phyloP scores from a whole-genome alignment of 352 stramenopile genomes.

The Globisporangium mamillatum region DNA sequence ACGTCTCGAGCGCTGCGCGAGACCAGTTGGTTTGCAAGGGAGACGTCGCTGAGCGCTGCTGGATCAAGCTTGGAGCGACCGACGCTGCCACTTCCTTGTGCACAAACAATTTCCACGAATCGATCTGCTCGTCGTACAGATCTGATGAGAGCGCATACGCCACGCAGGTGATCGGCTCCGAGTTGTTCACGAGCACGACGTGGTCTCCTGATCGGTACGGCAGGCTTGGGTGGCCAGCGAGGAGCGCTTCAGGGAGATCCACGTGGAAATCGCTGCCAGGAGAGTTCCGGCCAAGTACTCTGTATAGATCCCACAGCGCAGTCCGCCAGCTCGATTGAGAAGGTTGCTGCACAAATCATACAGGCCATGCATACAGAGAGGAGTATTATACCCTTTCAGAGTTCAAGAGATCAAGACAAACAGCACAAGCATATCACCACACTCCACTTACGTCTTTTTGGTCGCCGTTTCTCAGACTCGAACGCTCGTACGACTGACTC shows the following conservation, averaged over 20 bases:
- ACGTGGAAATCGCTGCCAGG: slow-evolving; percentile 73
- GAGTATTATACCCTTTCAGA: background rate
- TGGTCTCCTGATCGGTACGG: slow-evolving; percentile 84
- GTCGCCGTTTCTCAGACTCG: slow-evolving; percentile 9
- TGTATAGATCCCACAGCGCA: slow-evolving; percentile 69
- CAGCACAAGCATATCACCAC: background rate
- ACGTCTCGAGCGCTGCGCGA: slow-evolving; percentile 50
- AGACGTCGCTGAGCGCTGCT: slow-evolving; percentile 17
- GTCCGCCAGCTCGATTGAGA: slow-evolving; percentile 52
- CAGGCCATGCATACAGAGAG: background rate
- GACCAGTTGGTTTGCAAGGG: slow-evolving; percentile 66
- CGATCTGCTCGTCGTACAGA: slow-evolving; percentile 79
- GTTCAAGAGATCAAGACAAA: background rate
- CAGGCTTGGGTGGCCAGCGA: slow-evolving; percentile 86
- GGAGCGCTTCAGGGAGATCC: slow-evolving; percentile 55
- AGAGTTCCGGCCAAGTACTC: slow-evolving; percentile 52
- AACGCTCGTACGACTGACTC: slow-evolving; percentile 15
- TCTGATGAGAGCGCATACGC: slow-evolving; percentile 93
- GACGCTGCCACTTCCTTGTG: slow-evolving; percentile 38
- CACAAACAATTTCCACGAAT: slow-evolving; percentile 58
- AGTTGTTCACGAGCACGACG: slow-evolving; percentile 92
- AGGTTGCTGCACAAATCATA: background rate
- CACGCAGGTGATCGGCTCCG: slow-evolving; percentile 92
- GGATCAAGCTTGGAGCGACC: slow-evolving; percentile 13
- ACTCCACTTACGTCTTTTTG: slow-evolving; percentile 41